Percentiles rank a stretch among this genome's conserved stretches.
phyloP scores from a whole-genome alignment of 768 basidiomycete species.

The Pulveroboletus ravenelii region DNA sequence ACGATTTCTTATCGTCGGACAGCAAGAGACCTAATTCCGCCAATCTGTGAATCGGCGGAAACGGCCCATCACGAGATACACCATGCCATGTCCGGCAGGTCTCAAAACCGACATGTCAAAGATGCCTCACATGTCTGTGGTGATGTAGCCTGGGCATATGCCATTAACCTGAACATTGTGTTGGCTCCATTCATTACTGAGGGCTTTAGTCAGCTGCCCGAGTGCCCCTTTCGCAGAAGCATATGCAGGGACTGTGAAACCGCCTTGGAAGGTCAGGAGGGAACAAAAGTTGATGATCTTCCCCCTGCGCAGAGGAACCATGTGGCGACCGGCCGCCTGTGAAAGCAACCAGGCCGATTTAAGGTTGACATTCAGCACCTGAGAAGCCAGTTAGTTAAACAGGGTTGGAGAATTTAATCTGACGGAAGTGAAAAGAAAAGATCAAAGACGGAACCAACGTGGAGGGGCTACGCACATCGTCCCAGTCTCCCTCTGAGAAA shows the following conservation, averaged over 20 bases:
- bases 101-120: slow-evolving; percentile 9
- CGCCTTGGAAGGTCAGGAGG: slow-evolving; percentile 49
- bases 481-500: slow-evolving; percentile 66
- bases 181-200: slow-evolving; percentile 90
- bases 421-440: slow-evolving; percentile 4
- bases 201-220: slow-evolving; percentile 80
- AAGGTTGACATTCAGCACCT: slow-evolving; percentile 86
- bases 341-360: slow-evolving; percentile 82
- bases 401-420: slow-evolving; percentile 7
- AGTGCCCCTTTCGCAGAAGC: slow-evolving; percentile 88
- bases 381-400: slow-evolving; percentile 10
- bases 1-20: slow-evolving; percentile 6
- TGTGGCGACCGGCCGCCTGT: slow-evolving; percentile 84
- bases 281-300: slow-evolving; percentile 70
- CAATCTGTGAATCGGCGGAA: slow-evolving; percentile 1
- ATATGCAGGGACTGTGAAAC: slow-evolving; percentile 80
- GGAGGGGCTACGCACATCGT: slow-evolving; percentile 50
- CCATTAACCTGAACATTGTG: slow-evolving; percentile 87
- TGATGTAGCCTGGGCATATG: slow-evolving; percentile 84
- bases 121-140: slow-evolving; percentile 73
- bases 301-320: slow-evolving; percentile 69
- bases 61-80: slow-evolving; percentile 5
- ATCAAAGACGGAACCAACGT: slow-evolving; percentile 20
- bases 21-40: slow-evolving; percentile 7
- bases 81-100: neutral